A percentile compares a stretch with the other conserved stretches of the same genome.
Evolutionary conservation across 78 protist species (phyloP).

Genomic region (Chrysochromulina parva): DNA sequence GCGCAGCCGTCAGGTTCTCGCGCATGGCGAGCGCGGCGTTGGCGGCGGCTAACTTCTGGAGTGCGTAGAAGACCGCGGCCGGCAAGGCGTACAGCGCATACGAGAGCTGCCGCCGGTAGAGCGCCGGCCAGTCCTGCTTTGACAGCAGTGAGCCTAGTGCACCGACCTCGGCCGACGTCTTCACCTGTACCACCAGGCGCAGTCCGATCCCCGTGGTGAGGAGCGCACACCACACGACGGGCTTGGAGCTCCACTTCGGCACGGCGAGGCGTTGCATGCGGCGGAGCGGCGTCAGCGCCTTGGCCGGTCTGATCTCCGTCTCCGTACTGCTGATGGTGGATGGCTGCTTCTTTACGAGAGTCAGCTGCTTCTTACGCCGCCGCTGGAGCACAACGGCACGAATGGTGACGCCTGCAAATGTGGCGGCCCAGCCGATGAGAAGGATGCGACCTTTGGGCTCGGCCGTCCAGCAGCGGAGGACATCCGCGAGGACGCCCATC

Average conservation of each 20-base stretch:
- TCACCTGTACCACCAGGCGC: background rate
- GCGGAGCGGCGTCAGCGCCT: background rate
- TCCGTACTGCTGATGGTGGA: background rate
- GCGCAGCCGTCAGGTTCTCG: background rate
- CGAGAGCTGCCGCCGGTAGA: background rate
- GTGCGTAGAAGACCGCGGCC: background rate
- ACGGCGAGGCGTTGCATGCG: background rate
- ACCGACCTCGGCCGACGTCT: background rate
- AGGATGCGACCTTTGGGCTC: background rate
- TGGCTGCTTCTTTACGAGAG: too few relatives aligned
- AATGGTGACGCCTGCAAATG: background rate
- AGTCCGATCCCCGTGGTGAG: background rate
- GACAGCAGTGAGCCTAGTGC: background rate
- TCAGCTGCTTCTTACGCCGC: background rate
- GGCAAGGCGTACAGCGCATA: background rate
- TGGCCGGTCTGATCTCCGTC: background rate
- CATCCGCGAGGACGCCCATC: too few relatives aligned
- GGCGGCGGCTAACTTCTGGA: background rate
- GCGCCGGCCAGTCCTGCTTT: background rate
- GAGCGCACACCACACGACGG: background rate
- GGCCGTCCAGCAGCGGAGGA: background rate
- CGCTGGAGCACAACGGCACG: background rate
- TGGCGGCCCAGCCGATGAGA: background rate
- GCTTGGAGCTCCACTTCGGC: background rate
- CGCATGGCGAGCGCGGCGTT: background rate